Evolutionary conservation across 2,329 filamentous ascomycete species (phyloP).

Genomic region (Penicillium occitanis): DNA sequence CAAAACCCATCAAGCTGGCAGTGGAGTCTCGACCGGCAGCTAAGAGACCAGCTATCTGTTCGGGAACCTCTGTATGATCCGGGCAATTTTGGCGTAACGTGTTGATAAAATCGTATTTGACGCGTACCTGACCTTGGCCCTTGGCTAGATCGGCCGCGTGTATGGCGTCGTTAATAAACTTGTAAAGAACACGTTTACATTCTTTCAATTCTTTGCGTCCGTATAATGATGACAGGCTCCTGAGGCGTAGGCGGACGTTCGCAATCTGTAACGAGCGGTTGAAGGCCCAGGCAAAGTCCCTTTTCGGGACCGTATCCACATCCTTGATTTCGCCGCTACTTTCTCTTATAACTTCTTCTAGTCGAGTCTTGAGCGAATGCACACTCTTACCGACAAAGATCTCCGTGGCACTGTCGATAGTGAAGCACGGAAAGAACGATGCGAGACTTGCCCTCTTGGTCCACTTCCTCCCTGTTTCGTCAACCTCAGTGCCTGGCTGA

Average conservation of each 20-base stretch:
- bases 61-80: conserved; percentile 46
- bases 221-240: conserved; percentile 6
- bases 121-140: conserved; percentile 1
- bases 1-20: conserved; percentile 57
- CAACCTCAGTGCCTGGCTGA: conserved; percentile 46
- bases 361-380: neutral
- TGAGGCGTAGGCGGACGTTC: neutral
- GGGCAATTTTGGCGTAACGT: conserved; percentile 2
- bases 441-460: conserved; percentile 7
- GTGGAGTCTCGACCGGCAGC: conserved; percentile 77
- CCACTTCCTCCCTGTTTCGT: neutral
- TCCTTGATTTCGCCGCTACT: neutral
- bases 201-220: conserved; percentile 2
- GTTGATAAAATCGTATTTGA: conserved; percentile 9
- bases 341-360: neutral
- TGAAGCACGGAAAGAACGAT: conserved; percentile 1
- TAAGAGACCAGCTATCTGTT: conserved; percentile 74
- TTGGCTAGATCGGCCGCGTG: conserved; percentile 4
- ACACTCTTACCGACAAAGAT: conserved; percentile 4
- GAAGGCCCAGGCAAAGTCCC: conserved; percentile 7
- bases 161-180: neutral
- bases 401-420: conserved; percentile 7
- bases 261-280: conserved; percentile 8
- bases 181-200: conserved; percentile 9
- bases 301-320: neutral